Evolutionary conservation across 495 filamentous ascomycete species (phyloP).

Genomic region (Aspergillus avenaceus): DNA sequence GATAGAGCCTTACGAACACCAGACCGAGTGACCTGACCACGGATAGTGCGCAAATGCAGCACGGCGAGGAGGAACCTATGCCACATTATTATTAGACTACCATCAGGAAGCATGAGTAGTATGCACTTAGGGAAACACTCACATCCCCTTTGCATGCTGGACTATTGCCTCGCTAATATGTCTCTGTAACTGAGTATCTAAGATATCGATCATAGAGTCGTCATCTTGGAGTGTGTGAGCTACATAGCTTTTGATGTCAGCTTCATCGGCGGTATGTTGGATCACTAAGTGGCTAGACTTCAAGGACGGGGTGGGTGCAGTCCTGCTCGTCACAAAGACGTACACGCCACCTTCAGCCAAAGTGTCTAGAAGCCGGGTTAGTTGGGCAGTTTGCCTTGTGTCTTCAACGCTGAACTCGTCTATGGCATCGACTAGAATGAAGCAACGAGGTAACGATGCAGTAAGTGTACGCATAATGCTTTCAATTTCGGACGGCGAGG

Average conservation of each 20-base stretch:
- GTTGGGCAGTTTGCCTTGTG: not conserved
- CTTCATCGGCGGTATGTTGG: not conserved
- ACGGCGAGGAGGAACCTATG: slow-evolving; percentile 9
- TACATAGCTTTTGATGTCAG: not conserved
- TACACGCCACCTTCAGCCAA: not conserved
- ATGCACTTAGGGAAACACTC: not conserved
- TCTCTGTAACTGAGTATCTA: not conserved
- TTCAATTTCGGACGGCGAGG: not conserved
- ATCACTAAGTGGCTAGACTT: not conserved
- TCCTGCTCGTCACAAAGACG: slow-evolving; percentile 1
- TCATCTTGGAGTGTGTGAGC: not conserved
- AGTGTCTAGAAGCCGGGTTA: not conserved
- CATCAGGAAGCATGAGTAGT: not conserved
- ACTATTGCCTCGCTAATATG: not conserved
- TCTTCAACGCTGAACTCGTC: slow-evolving; percentile 2
- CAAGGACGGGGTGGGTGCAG: not conserved
- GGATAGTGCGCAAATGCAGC: slow-evolving; percentile 5
- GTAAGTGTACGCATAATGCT: not conserved
- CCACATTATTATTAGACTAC: too few relatives aligned
- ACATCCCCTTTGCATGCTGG: slow-evolving; percentile 3
- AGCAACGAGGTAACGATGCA: not conserved
- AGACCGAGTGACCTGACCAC: slow-evolving; percentile 3
- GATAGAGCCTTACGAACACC: not conserved
- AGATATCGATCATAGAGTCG: not conserved
- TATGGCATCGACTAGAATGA: slow-evolving; percentile 2